Conservation (phyloP, 495 filamentous ascomycete genomes). For the Tetracladium marchalianum region DNA sequence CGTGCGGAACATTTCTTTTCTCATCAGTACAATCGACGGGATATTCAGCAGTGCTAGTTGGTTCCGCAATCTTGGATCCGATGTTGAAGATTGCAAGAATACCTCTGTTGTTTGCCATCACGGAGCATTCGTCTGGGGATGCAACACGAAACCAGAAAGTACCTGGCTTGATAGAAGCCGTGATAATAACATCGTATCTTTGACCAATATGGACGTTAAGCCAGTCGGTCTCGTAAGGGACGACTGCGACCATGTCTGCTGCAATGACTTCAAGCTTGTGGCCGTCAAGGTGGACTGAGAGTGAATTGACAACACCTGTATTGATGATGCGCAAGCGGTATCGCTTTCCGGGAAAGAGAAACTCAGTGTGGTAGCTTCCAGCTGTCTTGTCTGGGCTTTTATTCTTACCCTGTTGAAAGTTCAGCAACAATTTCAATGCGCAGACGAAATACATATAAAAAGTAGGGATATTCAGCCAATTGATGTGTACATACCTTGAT, state of each 20-base stretch:
- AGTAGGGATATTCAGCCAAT: constrained; percentile 27
- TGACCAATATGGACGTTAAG: constrained; percentile 57
- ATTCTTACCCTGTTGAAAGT: no score
- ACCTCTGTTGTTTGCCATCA: constrained; percentile 30
- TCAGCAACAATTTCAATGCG: no score
- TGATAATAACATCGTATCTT: constrained; percentile 59
- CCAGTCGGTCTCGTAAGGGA: constrained; percentile 29
- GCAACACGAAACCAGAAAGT: constrained; percentile 45
- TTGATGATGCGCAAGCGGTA: constrained; percentile 44
- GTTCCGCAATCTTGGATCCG: no score
- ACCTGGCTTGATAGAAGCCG: constrained; percentile 37
- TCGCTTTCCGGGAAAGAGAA: neutral
- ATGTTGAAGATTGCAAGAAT: constrained; percentile 24
- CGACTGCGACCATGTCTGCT: constrained; percentile 39
- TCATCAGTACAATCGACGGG: constrained; percentile 17
- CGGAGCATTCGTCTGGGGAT: constrained; percentile 24
- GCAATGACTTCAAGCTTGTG: constrained; percentile 37
- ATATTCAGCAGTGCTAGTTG: no score
- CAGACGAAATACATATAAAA: constrained; percentile 37
- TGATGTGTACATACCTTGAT: constrained; percentile 16
- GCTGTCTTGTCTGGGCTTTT: neutral
- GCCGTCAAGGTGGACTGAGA: constrained; percentile 37
- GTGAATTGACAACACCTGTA: constrained; percentile 35
- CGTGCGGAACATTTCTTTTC: constrained; percentile 18
- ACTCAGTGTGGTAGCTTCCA: constrained; percentile 1